phyloP scores from a whole-genome alignment of 1,284 basidiomycete genomes.

The Cystobasidium sp. region DNA sequence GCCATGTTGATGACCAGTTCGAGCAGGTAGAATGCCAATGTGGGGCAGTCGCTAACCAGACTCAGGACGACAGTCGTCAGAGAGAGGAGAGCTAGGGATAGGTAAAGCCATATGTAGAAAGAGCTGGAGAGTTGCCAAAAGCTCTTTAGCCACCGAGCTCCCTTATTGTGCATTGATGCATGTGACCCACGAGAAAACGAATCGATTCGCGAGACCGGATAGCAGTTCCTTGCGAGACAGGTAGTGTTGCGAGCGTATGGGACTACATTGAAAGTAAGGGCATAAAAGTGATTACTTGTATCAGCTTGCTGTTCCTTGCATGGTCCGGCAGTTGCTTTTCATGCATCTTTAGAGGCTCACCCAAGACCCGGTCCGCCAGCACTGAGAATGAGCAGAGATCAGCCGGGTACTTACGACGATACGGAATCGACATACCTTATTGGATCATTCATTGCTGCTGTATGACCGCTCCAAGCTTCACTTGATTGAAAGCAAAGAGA shows the following conservation, averaged over 20 bases:
- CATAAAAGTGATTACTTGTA: not conserved
- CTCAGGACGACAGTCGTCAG: conserved; percentile 86
- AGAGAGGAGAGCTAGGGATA: conserved; percentile 22
- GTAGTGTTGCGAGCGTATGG: conserved; percentile 39
- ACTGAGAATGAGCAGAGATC: not conserved
- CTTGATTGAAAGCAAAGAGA: not conserved
- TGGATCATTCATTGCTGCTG: conserved; percentile 26
- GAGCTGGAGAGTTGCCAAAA: conserved; percentile 7
- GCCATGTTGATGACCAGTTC: conserved; percentile 87
- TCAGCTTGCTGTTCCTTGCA: conserved; percentile 1
- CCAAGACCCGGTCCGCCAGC: not conserved
- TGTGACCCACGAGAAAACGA: conserved; percentile 70
- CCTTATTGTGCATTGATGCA: not conserved
- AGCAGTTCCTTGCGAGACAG: conserved; percentile 76
- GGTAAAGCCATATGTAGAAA: conserved; percentile 25
- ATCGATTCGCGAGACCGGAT: conserved; percentile 78
- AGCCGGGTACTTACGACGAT: not conserved
- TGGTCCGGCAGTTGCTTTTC: not conserved
- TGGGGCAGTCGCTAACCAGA: conserved; percentile 62
- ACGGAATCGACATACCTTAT: not conserved
- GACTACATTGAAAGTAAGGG: not conserved
- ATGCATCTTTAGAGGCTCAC: not conserved
- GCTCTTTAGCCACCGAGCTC: not conserved
- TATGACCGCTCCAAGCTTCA: not conserved
- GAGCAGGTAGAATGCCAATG: conserved; percentile 77